Evolutionary conservation across 139 green algal species (phyloP).

Genomic region (Tetradesmus lagerheimii): DNA sequence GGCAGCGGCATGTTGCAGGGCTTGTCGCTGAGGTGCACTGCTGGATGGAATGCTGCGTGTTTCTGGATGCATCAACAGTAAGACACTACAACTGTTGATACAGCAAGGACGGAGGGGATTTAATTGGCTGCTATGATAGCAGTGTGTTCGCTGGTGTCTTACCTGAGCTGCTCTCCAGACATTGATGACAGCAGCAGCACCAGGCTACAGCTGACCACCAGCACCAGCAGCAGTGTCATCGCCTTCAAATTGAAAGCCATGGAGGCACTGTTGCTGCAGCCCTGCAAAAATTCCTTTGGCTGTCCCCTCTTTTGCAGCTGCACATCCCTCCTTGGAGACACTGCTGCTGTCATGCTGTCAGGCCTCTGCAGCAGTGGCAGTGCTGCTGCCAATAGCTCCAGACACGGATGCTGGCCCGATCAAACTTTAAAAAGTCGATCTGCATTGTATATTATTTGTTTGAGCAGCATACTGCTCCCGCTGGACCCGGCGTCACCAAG

Average conservation of each 20-base stretch:
- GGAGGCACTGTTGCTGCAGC: not conserved
- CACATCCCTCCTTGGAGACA: not conserved
- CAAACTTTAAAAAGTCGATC: no score
- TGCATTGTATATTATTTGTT: not conserved
- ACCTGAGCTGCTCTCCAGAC: slow-evolving; percentile 21
- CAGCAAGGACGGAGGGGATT: no score
- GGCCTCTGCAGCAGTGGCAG: not conserved
- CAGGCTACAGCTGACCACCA: slow-evolving; percentile 6
- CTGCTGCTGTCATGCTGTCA: slow-evolving; percentile 9
- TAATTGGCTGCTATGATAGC: no score
- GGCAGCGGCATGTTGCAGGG: no score
- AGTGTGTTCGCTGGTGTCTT: not conserved
- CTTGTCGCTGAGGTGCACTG: no score
- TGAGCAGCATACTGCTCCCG: not conserved
- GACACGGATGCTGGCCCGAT: no score
- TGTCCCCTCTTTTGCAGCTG: not conserved
- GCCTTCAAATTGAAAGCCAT: not conserved
- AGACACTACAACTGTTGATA: no score
- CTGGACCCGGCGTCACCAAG: not conserved
- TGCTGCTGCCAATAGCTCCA: no score
- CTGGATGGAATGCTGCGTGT: no score
- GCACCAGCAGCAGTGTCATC: slow-evolving; percentile 6
- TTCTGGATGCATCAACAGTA: no score
- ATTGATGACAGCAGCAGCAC: not conserved
- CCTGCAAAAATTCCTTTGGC: not conserved